Evolutionary conservation across 495 filamentous ascomycete species (phyloP), one percentile per base, ranked within the genome.

Genomic region (Mycothermus thermophilus): DNA sequence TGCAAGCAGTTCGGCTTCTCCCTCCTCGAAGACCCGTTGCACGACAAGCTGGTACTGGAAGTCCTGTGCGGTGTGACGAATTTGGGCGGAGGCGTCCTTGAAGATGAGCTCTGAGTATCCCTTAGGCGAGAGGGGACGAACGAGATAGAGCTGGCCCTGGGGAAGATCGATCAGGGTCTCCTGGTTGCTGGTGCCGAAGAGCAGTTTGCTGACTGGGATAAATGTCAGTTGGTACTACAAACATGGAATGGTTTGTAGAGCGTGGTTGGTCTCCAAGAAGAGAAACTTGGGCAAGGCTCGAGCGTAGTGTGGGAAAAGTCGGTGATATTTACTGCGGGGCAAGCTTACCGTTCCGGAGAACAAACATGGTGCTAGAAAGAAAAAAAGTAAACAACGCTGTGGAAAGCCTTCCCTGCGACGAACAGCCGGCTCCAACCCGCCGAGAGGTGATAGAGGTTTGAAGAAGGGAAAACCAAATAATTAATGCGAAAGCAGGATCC

Each of bases 51-150:
- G 90, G 52, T 96, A 97, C 48, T 97, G 87, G 48, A 79, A 96
- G 18, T 93, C 83, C 55, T 92, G 85, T 2, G 80, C 85, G 7
- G 92, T 95, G 15, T 83, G 77, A 41, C 90, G 79, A 47, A 97
- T 94, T 23, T 79, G 78, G 15, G 87, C 85, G 20, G 79, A 83
- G 21, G 84, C 78, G 77, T 97, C 90, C 51, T 93, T 95, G 73
- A 94, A 97, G 58, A 97, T 93, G 47, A 95, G 82, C 57, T 97
- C 92, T 1, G 85, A 94, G 48, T 93, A 93, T 39, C 90, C 90
- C 58, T 97, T 97, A 20, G 86, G 83, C 1, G 90, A 97, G 19
- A 83, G 69, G 4, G 90, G 90, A 42, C 90, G 82, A 47, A 97
- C 92, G 35, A 97, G 80, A 54, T 93, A 97, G 20, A 97, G 83